Percentiles rank a stretch among this genome's conserved stretches.
Evolutionary conservation across 495 filamentous ascomycete species (phyloP).

Genomic region (Podospora pseudocomata): DNA sequence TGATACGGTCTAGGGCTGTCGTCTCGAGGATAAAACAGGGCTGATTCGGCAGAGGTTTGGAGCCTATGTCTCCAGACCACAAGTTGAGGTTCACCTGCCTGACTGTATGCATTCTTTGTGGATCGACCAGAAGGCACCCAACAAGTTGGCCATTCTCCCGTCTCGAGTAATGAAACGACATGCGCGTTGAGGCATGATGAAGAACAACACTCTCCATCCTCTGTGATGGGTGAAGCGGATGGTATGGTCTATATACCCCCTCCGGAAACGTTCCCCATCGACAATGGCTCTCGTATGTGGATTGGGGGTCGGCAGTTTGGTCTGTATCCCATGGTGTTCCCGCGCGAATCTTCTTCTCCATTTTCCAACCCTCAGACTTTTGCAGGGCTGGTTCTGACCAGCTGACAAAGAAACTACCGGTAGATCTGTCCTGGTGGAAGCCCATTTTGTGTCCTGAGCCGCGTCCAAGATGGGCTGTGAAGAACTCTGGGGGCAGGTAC

Average conservation of each 20-base stretch:
- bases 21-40: not conserved
- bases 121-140: not conserved
- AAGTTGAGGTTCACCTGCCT: not conserved
- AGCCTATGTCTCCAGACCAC: not conserved
- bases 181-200: not conserved
- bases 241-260: not conserved
- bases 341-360: not conserved
- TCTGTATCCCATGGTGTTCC: not conserved
- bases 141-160: not conserved
- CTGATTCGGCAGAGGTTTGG: not conserved
- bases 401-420: not conserved
- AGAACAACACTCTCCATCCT: not conserved
- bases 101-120: not conserved
- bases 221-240: not conserved
- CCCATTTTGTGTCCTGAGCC: not conserved
- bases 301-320: not conserved
- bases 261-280: not conserved
- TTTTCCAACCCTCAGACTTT: not conserved
- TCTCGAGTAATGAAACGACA: not conserved
- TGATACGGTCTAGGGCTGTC: not conserved
- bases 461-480: not conserved
- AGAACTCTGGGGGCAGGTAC: not conserved
- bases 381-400: not conserved
- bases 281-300: not conserved
- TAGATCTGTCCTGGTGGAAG: not conserved